A percentile compares a stretch with the other conserved stretches of the same genome.
phyloP scores from a whole-genome alignment of 169 alveolate genomes.

The Plasmodium knowlesi region DNA sequence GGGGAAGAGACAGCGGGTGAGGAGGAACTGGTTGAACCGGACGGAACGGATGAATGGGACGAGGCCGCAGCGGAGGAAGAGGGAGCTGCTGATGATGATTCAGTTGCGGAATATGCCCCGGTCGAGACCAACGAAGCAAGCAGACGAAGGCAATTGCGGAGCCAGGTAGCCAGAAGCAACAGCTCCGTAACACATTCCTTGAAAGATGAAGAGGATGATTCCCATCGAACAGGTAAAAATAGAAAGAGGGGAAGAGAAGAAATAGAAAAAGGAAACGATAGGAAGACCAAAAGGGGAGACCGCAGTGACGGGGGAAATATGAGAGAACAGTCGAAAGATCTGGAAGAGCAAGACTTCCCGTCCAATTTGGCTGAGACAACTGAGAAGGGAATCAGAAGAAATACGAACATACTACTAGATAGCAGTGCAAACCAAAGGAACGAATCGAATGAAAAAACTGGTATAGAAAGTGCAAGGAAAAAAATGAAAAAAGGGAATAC shows the following conservation, averaged over 20 bases:
- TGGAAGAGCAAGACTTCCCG: background rate
- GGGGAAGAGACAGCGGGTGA: background rate
- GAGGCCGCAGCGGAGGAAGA: conserved; percentile 6
- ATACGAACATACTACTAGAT: background rate
- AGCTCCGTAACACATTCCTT: background rate
- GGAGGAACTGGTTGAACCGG: too few species aligned
- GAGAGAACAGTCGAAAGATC: background rate
- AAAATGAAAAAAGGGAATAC: conserved; percentile 60
- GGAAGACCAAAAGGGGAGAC: background rate
- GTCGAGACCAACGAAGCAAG: background rate
- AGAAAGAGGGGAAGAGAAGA: conserved; percentile 1
- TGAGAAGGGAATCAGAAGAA: background rate
- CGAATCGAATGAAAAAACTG: conserved; percentile 13
- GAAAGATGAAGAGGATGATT: background rate
- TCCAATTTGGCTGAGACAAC: background rate
- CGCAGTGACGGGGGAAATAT: background rate
- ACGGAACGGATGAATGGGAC: background rate
- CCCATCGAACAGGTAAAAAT: background rate
- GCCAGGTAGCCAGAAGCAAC: background rate
- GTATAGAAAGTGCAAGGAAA: conserved; percentile 1
- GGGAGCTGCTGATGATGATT: background rate
- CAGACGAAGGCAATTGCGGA: background rate
- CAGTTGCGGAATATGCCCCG: background rate
- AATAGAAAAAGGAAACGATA: background rate
- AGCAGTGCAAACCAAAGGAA: background rate